A percentile compares a stretch with the other conserved stretches of the same genome.
Evolutionary conservation across 495 filamentous ascomycete species (phyloP).

Genomic region (Penicillium paradoxum): DNA sequence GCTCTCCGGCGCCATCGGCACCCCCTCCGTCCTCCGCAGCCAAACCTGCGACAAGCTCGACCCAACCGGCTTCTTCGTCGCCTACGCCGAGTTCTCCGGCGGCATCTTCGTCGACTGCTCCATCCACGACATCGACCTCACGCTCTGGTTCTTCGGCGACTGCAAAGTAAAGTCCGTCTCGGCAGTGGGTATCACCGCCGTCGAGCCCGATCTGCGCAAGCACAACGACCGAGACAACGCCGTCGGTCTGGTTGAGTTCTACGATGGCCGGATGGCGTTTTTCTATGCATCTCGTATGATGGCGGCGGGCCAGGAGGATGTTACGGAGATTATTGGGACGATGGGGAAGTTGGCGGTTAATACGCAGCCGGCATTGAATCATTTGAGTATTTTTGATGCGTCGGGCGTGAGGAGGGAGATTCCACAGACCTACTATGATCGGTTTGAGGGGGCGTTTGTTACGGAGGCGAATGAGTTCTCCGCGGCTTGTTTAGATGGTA

Average conservation of each 20-base stretch:
- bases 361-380: conserved; percentile 44
- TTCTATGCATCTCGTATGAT: conserved; percentile 59
- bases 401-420: conserved; percentile 51
- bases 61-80: conserved; percentile 51
- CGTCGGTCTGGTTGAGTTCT: conserved; percentile 60
- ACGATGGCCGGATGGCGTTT: conserved; percentile 55
- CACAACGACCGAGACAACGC: conserved; percentile 60
- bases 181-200: conserved; percentile 53
- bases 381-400: conserved; percentile 49
- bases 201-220: conserved; percentile 55
- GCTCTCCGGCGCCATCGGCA: conserved; percentile 44
- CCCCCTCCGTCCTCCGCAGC: conserved; percentile 47
- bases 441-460: conserved; percentile 60
- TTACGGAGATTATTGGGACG: conserved; percentile 60
- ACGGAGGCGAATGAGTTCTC: conserved; percentile 59
- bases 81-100: conserved; percentile 50
- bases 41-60: conserved; percentile 57
- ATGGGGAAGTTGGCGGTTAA: conserved; percentile 57
- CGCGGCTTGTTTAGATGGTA: conserved; percentile 47
- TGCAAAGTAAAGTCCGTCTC: conserved; percentile 45
- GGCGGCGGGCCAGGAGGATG: conserved; percentile 59
- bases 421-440: conserved; percentile 53
- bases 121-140: conserved; percentile 56
- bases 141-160: conserved; percentile 54
- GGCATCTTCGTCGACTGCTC: conserved; percentile 60